Evolutionary conservation across 2,329 filamentous ascomycete genomes (phyloP), one percentile per base, ranked within the genome.

Genomic region (Colletotrichum simmondsii): DNA sequence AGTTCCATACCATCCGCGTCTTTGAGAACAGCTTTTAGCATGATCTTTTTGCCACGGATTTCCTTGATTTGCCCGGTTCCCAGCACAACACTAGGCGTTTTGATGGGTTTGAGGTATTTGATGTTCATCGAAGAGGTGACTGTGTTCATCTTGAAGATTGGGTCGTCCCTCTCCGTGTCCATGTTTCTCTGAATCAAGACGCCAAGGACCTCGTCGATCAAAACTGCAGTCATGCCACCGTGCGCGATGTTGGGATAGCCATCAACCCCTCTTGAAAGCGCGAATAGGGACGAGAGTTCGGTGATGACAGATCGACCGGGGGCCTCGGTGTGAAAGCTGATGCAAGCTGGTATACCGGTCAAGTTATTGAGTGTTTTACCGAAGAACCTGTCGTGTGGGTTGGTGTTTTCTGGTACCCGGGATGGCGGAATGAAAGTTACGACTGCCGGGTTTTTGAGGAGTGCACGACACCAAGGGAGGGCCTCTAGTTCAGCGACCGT

Each of bases 151-250:
- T 74, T 74, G 54, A 80, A 82, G 0, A 78, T 74, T 14, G 75
- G 73, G 0, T 77, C 78, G 1, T 77, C 68, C 71, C 83, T 82
- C 2, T 77, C 77, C 49, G 84, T 74, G 0, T 78, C 78, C 24
- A 74, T 67, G 32, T 85, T 85, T 7, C 83, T 75, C 62, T 84
- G 82, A 26, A 81, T 78, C 22, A 85, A 70, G 2, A 77, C 75
- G 4, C 82, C 81, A 74, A 83, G 80, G 5, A 79, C 75, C 77
- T 85, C 83, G 60, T 85, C 83, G 28, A 82, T 71, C 65, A 85
- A 73, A 5, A 82, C 75, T 46, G 79, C 79, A 10, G 78, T 76
- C 58, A 84, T 74, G 12, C 83, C 83, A 7, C 83, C 83, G 66
- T 85, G 83, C 2, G 83, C 72, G 11, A 84, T 71, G 8, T 75